phyloP scores from a whole-genome alignment of 768 basidiomycete species.

The Tremella fuciformis region DNA sequence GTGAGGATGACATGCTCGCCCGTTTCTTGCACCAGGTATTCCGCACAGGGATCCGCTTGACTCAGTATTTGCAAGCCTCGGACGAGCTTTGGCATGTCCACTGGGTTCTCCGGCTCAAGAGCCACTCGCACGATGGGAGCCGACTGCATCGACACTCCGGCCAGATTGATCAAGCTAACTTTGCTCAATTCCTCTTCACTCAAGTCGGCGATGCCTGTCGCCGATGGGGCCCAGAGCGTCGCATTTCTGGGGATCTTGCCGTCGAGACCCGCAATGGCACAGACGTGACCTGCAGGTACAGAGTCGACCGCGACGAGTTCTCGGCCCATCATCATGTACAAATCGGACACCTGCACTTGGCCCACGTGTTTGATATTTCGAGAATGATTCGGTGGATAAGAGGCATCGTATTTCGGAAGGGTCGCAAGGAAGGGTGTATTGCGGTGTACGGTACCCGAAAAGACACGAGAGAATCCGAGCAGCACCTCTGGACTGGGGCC shows the following conservation, averaged over 20 bases:
- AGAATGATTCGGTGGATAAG: conserved; percentile 63
- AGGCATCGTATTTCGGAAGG: conserved; percentile 77
- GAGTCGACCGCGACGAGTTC: conserved; percentile 79
- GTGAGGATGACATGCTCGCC: conserved; percentile 96
- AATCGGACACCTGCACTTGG: conserved; percentile 63
- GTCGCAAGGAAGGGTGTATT: conserved; percentile 68
- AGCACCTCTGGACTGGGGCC: conserved; percentile 59
- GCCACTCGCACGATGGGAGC: conserved; percentile 94
- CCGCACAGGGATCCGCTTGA: conserved; percentile 94
- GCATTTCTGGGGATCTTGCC: conserved; percentile 87
- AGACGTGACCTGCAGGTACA: conserved; percentile 89
- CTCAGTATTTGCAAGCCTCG: conserved; percentile 81
- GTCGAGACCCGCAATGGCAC: conserved; percentile 84
- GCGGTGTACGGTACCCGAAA: conserved; percentile 74
- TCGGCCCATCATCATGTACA: conserved; percentile 98
- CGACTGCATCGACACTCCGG: conserved; percentile 51
- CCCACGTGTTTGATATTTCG: conserved; percentile 65
- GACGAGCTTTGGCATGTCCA: conserved; percentile 85
- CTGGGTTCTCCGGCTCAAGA: conserved; percentile 70
- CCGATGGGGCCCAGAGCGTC: conserved; percentile 72
- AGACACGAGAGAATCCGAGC: conserved; percentile 89
- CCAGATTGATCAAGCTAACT: conserved; percentile 38
- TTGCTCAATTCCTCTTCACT: conserved; percentile 20
- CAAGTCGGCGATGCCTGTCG: conserved; percentile 25
- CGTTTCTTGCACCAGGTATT: conserved; percentile 93